A percentile compares a stretch with the other conserved stretches of the same genome.
phyloP scores from a whole-genome alignment of 768 basidiomycete genomes.

The Mycena rosella region DNA sequence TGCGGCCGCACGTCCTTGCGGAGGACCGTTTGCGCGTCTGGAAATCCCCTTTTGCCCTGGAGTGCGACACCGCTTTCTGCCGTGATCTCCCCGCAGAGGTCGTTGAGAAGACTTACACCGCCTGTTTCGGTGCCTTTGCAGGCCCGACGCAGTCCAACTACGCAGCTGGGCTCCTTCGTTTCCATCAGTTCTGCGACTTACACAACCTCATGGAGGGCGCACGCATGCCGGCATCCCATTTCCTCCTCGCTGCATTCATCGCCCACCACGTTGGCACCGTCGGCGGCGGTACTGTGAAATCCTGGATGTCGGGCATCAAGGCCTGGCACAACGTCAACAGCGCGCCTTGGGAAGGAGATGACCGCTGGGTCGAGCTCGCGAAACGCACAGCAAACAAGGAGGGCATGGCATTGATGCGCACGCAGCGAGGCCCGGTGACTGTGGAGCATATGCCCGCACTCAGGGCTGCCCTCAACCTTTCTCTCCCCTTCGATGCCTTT shows the following conservation, averaged over 20 bases:
- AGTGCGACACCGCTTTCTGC: slow-evolving; percentile 8
- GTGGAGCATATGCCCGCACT: slow-evolving; percentile 48
- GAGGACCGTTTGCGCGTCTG: slow-evolving; percentile 41
- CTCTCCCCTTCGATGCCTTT: slow-evolving; percentile 46
- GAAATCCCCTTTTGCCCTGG: slow-evolving; percentile 23
- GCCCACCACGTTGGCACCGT: slow-evolving; percentile 30
- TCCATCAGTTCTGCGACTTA: slow-evolving; percentile 54
- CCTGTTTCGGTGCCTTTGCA: slow-evolving; percentile 37
- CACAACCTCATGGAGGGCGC: slow-evolving; percentile 41
- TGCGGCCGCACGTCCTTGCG: neutral
- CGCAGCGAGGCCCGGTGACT: slow-evolving; percentile 50
- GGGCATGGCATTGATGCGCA: slow-evolving; percentile 34
- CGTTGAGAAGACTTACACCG: slow-evolving; percentile 10
- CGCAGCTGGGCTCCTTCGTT: slow-evolving; percentile 48
- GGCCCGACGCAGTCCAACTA: slow-evolving; percentile 43
- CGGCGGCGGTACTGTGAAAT: slow-evolving; percentile 20
- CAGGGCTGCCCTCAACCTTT: slow-evolving; percentile 36
- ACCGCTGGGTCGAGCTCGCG: slow-evolving; percentile 39
- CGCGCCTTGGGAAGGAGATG: slow-evolving; percentile 53
- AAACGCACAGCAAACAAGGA: slow-evolving; percentile 37
- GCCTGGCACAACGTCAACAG: slow-evolving; percentile 52
- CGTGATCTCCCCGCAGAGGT: slow-evolving; percentile 22
- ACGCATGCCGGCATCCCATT: slow-evolving; percentile 49
- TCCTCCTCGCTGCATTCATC: slow-evolving; percentile 47
- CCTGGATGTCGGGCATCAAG: slow-evolving; percentile 51